Base-by-base conservation (phyloP, 2,329 filamentous ascomycete species). In the Xylaria sp. region DNA sequence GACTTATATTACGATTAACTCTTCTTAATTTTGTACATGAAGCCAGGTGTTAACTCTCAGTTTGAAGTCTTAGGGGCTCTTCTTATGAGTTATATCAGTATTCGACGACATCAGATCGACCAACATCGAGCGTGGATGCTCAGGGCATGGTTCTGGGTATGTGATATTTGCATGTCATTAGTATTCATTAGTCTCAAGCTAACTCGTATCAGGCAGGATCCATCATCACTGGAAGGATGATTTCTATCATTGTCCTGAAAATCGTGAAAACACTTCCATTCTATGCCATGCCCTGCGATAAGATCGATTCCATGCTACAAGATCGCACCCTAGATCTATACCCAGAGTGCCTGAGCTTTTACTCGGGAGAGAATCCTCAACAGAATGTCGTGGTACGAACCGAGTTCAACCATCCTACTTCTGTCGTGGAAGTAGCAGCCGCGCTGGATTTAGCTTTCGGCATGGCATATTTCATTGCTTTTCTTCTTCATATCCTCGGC, bases 91-190 rank as follows among this genome's bases (percentile, higher is more conserved):
- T 83, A n/a, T 51, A 79, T 84, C 74, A 89, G 89, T 69, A 85
- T 90, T 74, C 89, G 87, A 74, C 79, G 80, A 1, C 77, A 89
- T 1, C 87, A 89, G 73, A 87, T 91, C 58, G 87, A 89, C 38
- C 84, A 89, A 73, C 88, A 90, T 69, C 83, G 88, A 1, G 86
- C 86, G 2, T 90, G 88, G 88, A 90, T 90, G 88, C 72, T 90
- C n/a, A 77, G 88, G 31, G 81, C 84, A 11, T 86, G 84, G 84
- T 79, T 85, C 44, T 84, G 85, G 69, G 81, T 84, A 70, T 56
- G 80, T 74, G 3, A 49, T 9, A 42, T 28, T 9, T 10, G n/a
- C 31, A 20, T 17, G 6, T 42, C 20, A 13, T 33, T 23, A 33
- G 54, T 38, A 2, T 4, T 1, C 36, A 38, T 38, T 4, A 13